Conservation (phyloP, 1,284 basidiomycete genomes). For the Ganoderma boninense region DNA sequence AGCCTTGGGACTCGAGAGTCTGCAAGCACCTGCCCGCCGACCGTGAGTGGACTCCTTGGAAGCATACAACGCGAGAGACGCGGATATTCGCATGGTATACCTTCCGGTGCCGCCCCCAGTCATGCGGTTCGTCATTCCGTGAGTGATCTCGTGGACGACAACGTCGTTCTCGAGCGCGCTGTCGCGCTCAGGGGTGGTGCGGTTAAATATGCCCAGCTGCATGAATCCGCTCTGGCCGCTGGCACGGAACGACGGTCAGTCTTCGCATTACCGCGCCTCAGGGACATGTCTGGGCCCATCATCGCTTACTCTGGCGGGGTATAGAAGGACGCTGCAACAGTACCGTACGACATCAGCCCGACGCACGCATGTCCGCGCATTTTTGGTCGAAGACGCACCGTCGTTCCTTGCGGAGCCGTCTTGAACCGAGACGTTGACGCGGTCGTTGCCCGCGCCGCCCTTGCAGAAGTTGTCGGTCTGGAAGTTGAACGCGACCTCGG, state of each 20-base stretch:
- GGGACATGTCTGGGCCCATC: background rate
- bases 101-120: constrained; percentile 58
- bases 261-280: too few relatives aligned
- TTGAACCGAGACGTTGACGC: constrained; percentile 51
- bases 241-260: background rate
- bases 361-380: background rate
- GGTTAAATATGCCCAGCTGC: constrained; percentile 50
- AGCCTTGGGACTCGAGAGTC: constrained; percentile 54
- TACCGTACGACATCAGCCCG: too few relatives aligned
- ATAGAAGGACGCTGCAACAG: constrained; percentile 41
- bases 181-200: constrained; percentile 49
- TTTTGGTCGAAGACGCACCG: constrained; percentile 27
- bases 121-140: constrained; percentile 59
- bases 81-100: constrained; percentile 17
- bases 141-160: constrained; percentile 55
- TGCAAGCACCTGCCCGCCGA: constrained; percentile 49
- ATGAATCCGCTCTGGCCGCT: constrained; percentile 8
- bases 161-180: constrained; percentile 58
- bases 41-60: too few relatives aligned
- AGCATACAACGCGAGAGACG: background rate
- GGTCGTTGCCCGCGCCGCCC: constrained; percentile 51
- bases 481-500: constrained; percentile 53
- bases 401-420: constrained; percentile 48
- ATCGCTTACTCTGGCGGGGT: constrained; percentile 39
- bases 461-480: constrained; percentile 54